Conservation (phyloP, 2,329 filamentous ascomycete genomes). For the Hansfordia pulvinata region DNA sequence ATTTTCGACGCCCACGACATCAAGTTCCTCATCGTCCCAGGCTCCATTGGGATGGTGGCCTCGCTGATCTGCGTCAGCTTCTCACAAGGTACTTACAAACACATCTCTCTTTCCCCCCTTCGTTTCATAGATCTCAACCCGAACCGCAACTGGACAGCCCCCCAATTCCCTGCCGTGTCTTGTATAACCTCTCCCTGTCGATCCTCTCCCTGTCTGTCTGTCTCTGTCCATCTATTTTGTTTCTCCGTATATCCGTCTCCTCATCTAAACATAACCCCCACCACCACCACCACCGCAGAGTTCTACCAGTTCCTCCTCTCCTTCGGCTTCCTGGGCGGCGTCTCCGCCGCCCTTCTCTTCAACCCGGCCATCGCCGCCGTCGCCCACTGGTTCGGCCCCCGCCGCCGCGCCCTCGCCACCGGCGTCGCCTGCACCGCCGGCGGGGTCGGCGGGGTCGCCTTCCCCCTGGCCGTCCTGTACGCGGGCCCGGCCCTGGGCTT, state of each 20-base stretch:
- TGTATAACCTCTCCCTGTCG: too few relatives aligned
- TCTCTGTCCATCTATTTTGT: too few relatives aligned
- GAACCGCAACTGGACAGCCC: too few relatives aligned
- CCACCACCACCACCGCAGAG: conserved; percentile 13
- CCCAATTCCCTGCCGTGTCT: too few relatives aligned
- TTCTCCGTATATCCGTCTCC: neutral
- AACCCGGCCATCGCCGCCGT: conserved; percentile 54
- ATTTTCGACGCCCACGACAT: conserved; percentile 59
- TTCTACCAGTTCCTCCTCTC: conserved; percentile 62
- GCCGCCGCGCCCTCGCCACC: conserved; percentile 52
- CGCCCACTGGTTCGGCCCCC: conserved; percentile 53
- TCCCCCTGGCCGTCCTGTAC: conserved; percentile 20
- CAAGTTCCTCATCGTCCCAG: conserved; percentile 39
- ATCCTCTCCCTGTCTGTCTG: too few relatives aligned
- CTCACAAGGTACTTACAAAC: conserved; percentile 36
- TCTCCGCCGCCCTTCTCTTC: conserved; percentile 54
- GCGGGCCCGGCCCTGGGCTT: conserved; percentile 15
- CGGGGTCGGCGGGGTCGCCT: conserved; percentile 42
- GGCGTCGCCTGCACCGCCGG: conserved; percentile 56
- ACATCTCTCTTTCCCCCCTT: too few relatives aligned
- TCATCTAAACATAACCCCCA: neutral
- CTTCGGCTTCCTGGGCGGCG: conserved; percentile 52
- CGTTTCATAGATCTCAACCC: neutral
- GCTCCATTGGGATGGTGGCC: conserved; percentile 39
- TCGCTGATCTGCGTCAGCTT: conserved; percentile 44